Percentiles rank a stretch among this genome's conserved stretches.
These are phyloP conservation scores for Pichia scutulata DNA, from an alignment of 805 yeast genomes.

Conservation along the genomic window DNA sequence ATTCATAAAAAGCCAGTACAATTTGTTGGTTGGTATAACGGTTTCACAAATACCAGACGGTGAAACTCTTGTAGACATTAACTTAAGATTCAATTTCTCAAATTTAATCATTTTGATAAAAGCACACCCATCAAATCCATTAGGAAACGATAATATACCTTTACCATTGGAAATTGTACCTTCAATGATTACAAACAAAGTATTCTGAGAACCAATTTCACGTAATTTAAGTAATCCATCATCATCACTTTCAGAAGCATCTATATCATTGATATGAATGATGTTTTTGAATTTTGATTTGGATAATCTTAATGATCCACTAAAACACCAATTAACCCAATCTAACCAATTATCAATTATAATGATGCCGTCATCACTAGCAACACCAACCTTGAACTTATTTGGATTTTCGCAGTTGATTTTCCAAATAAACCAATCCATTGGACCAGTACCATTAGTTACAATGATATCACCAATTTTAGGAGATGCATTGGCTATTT, in stretches of 20 bases:
- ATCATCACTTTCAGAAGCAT: constrained; percentile 6
- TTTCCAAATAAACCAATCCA: constrained; percentile 40
- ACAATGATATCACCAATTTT: constrained; percentile 41
- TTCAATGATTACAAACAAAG: constrained; percentile 57
- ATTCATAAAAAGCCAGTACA: constrained; percentile 10
- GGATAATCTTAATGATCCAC: constrained; percentile 6
- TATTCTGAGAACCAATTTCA: constrained; percentile 17
- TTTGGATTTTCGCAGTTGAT: constrained; percentile 10
- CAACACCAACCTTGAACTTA: constrained; percentile 15
- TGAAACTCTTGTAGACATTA: constrained; percentile 29
- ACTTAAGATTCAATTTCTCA: constrained; percentile 20
- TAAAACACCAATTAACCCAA: constrained; percentile 11
- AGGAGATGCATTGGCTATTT: constrained; percentile 30
- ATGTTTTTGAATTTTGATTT: neutral
- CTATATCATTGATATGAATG: constrained; percentile 6
- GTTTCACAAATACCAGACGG: constrained; percentile 33
- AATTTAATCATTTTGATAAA: constrained; percentile 7
- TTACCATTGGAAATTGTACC: constrained; percentile 85
- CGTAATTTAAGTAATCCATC: constrained; percentile 4
- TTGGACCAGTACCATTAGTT: constrained; percentile 52
- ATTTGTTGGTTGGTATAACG: constrained; percentile 20
- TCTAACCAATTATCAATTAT: neutral
- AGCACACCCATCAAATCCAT: constrained; percentile 15
- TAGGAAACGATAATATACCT: constrained; percentile 54
- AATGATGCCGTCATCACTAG: constrained; percentile 11